Percentiles rank a stretch among this genome's conserved stretches.
phyloP scores from a whole-genome alignment of 2,329 filamentous ascomycete species.

The Aspergillus aculeatus region DNA sequence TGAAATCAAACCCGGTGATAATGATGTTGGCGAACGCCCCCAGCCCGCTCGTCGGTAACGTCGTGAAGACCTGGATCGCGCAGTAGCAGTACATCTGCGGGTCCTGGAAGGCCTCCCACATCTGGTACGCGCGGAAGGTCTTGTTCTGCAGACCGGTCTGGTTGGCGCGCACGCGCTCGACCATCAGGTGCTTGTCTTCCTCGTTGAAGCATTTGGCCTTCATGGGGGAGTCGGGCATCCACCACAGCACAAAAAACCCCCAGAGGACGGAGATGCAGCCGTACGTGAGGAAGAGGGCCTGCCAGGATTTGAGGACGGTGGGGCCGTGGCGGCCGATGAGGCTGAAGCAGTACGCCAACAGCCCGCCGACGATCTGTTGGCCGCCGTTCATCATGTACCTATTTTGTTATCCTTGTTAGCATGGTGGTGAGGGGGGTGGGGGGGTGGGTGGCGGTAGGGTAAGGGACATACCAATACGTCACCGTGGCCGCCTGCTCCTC shows the following conservation, averaged over 20 bases:
- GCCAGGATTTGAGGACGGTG: slow-evolving; percentile 60
- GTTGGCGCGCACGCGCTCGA: slow-evolving; percentile 60
- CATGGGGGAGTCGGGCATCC: slow-evolving; percentile 70
- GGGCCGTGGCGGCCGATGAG: slow-evolving; percentile 50
- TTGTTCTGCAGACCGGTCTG: slow-evolving; percentile 62
- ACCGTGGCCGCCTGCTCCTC: slow-evolving; percentile 66
- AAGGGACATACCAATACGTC: slow-evolving; percentile 60
- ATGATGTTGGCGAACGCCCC: slow-evolving; percentile 74
- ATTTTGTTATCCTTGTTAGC: neutral
- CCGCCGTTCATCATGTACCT: slow-evolving; percentile 73
- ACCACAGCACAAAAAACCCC: slow-evolving; percentile 62
- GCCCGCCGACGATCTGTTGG: slow-evolving; percentile 70
- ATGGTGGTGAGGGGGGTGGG: neutral
- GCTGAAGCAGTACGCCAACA: slow-evolving; percentile 59
- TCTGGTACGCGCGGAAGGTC: slow-evolving; percentile 53
- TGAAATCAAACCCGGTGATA: slow-evolving; percentile 68
- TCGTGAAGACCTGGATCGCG: slow-evolving; percentile 68
- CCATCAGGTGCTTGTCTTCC: slow-evolving; percentile 63
- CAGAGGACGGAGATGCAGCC: slow-evolving; percentile 64
- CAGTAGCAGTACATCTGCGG: slow-evolving; percentile 67
- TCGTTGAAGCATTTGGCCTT: slow-evolving; percentile 67
- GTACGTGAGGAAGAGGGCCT: slow-evolving; percentile 66
- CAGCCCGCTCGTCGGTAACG: slow-evolving; percentile 69
- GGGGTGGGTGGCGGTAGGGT: neutral
- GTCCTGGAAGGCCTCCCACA: slow-evolving; percentile 60